Evolutionary conservation across 495 filamentous ascomycete genomes (phyloP).

Genomic region (Neurospora hispaniola): DNA sequence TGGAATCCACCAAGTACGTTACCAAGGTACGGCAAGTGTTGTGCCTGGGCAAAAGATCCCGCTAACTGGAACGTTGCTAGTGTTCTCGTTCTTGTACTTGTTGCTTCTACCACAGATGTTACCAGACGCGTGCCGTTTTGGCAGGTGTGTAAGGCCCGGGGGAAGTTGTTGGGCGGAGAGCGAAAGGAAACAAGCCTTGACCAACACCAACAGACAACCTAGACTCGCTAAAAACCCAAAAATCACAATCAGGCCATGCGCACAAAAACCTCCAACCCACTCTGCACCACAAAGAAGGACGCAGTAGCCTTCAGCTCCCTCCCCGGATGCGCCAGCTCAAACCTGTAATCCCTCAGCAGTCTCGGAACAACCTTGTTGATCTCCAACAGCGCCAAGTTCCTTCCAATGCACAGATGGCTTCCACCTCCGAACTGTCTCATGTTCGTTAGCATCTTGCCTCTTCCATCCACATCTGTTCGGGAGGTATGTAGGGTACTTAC

Average conservation of each 20-base stretch:
- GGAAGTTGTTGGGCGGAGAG: not conserved
- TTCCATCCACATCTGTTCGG: too few species aligned
- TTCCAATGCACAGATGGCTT: slow-evolving; percentile 43
- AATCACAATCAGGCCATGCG: slow-evolving; percentile 6
- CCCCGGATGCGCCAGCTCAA: slow-evolving; percentile 37
- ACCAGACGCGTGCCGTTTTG: not conserved
- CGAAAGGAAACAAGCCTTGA: not conserved
- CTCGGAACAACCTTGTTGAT: slow-evolving; percentile 46
- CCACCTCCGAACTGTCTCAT: slow-evolving; percentile 38
- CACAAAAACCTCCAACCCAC: slow-evolving; percentile 36
- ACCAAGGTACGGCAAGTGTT: not conserved
- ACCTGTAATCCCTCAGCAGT: slow-evolving; percentile 39
- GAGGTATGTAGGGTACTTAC: slow-evolving; percentile 13
- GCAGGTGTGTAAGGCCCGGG: not conserved
- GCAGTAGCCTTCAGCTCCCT: slow-evolving; percentile 36
- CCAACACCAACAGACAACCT: not conserved
- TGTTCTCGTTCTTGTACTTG: not conserved
- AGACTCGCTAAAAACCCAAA: not conserved
- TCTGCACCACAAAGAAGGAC: slow-evolving; percentile 46
- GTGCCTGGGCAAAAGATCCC: not conserved
- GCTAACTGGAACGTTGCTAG: not conserved
- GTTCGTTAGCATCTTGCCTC: not conserved
- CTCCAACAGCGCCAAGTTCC: slow-evolving; percentile 45
- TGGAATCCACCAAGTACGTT: not conserved
- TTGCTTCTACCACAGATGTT: not conserved